Base-by-base conservation (phyloP, 208 protist species). In the Crithidia fasciculata region DNA sequence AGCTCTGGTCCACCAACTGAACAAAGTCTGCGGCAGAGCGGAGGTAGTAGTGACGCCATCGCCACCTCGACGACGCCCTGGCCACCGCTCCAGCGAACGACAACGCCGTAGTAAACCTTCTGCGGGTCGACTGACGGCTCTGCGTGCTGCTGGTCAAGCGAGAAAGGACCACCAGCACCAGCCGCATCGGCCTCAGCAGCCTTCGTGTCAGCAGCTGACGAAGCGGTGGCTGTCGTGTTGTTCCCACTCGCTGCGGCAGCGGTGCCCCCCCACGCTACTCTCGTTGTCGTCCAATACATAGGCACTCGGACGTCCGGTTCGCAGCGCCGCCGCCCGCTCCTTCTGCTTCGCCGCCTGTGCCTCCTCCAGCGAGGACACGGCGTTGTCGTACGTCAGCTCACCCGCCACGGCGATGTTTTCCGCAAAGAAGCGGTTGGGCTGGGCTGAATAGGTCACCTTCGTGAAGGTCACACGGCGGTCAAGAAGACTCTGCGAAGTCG, bases 71-170 rank as follows among this genome's bases (percentile, higher is more conserved):
- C 56, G 8, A 88, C 81, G 43, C 93, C 93, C 52, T 95, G 90
- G 52, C 93, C 93, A 16, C 93, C 93, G 61, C 90, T 95, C 90
- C 93, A 97, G 40, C 93, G 88, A 16, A 91, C 92, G n/a, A 97
- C 69, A 5, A 97, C 93, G 67, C 93, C 93, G 77, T 88, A 95
- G 41, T 91, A 70, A 7, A 69, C 50, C 12, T 69, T 81, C 12
- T 81, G 70, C 8, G 88, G 86, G 37, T 84, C 56, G 16, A 75
- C 45, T 10, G 69, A 61, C 54, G 59, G 59, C 28, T 81, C 61
- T 55, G 5, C 40, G 28, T 5, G 15, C 49, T 8, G 10, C 18
- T 28, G 16, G 16, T 37, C 40, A 5, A 66, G 16, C 60, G 18
- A 0, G 16, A 53, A 12, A 15, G 70, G 7, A 40, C 28, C 16